Percentiles rank a stretch among this genome's conserved stretches.
These are phyloP conservation scores for Neurospora tetraspora DNA, from an alignment of 495 filamentous ascomycete genomes.

Conservation along the genomic window DNA sequence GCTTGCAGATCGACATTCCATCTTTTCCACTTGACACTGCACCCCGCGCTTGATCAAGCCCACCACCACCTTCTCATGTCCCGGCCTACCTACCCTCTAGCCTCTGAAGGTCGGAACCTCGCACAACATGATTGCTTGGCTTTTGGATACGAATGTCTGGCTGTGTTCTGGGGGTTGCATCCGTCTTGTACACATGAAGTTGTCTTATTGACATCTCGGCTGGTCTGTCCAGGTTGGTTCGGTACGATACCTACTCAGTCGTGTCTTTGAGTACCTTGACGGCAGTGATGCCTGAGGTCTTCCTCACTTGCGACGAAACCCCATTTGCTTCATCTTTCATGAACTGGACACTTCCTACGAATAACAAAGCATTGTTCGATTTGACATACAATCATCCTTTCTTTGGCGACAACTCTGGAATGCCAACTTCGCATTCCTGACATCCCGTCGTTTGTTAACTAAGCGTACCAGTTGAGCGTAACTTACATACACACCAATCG, in stretches of 20 bases:
- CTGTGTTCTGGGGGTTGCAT: background rate
- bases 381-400: background rate
- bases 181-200: background rate
- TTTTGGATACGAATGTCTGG: background rate
- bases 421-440: background rate
- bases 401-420: background rate
- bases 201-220: background rate
- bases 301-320: background rate
- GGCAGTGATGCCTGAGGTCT: background rate
- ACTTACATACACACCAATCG: background rate
- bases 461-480: background rate
- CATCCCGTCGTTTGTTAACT: background rate
- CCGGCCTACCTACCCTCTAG: too few relatives aligned
- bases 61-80: too few relatives aligned
- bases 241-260: background rate
- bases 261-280: background rate
- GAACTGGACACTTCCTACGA: background rate
- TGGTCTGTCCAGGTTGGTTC: background rate
- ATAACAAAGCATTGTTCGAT: background rate
- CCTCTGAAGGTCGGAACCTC: background rate
- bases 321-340: background rate
- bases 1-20: background rate
- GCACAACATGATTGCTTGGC: background rate
- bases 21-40: background rate
- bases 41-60: background rate